Conservation (phyloP, 2,329 filamentous ascomycete species). For the Aspergillus glaucus region DNA sequence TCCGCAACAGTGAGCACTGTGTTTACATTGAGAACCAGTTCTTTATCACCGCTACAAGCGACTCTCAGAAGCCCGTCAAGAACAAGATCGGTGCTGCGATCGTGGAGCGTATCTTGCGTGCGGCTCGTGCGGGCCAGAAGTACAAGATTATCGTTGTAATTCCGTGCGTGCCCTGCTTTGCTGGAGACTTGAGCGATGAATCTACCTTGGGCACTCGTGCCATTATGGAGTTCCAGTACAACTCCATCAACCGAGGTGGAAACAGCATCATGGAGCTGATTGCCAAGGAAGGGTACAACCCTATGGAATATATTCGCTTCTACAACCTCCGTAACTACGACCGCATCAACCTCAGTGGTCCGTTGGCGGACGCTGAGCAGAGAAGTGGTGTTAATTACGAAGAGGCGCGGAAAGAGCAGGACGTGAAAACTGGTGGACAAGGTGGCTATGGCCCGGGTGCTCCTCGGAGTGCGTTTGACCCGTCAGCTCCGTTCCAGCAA, state of each 20-base stretch:
- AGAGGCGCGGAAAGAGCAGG: slow-evolving; percentile 38
- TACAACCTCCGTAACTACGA: slow-evolving; percentile 95
- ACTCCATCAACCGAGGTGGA: slow-evolving; percentile 86
- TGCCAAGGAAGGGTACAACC: slow-evolving; percentile 68
- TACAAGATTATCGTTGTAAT: slow-evolving; percentile 88
- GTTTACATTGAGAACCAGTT: slow-evolving; percentile 99
- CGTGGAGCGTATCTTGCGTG: slow-evolving; percentile 78
- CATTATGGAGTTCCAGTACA: slow-evolving; percentile 99
- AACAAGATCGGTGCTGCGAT: slow-evolving; percentile 90
- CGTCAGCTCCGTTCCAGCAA: slow-evolving; percentile 50
- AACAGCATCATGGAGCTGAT: slow-evolving; percentile 84
- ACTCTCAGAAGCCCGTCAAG: slow-evolving; percentile 75
- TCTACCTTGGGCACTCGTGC: slow-evolving; percentile 80
- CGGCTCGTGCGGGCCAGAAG: slow-evolving; percentile 74
- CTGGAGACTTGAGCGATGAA: slow-evolving; percentile 78
- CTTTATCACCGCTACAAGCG: slow-evolving; percentile 90
- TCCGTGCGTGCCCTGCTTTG: slow-evolving; percentile 87
- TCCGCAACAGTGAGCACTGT: slow-evolving; percentile 80
- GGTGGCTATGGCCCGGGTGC: slow-evolving; percentile 36
- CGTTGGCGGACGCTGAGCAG: slow-evolving; percentile 33
- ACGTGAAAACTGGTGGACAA: slow-evolving; percentile 41
- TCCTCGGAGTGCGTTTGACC: slow-evolving; percentile 31
- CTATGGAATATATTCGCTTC: slow-evolving; percentile 76
- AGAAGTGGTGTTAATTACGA: slow-evolving; percentile 41
- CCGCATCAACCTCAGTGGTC: slow-evolving; percentile 59